Base-by-base conservation (phyloP, 139 green algal species). In the Coelastrella sp. region DNA sequence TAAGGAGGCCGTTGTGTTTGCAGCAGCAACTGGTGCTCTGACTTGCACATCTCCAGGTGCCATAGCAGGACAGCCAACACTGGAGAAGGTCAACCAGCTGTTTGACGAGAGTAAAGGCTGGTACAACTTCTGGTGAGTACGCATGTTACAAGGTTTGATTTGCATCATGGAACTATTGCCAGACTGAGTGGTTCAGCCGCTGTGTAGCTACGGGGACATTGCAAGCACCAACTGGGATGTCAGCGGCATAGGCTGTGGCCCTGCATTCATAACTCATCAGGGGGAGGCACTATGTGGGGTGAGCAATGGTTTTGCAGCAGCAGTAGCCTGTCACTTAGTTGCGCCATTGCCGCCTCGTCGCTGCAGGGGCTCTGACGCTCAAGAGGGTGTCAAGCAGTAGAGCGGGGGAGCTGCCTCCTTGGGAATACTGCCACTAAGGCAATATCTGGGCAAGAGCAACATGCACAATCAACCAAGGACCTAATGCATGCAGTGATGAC, bases 61-160 rank as follows among this genome's bases (percentile, higher is more conserved):
- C 57, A 98, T 99, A 59, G 95, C 90, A 24, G 92, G 91, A 6
- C 97, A 98, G 93, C 97, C 97, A 0, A 93, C 90, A 6, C 85
- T 93, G 57, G 78, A 95, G 14, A 89, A 97, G 80, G 95, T 94
- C 6, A 49, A 95, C 80, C 60, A 89, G 20, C 89, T 97, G 90
- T 93, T 95, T 59, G 82, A 90, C 0, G 82, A 91, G 8, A 92
- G 79, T 78, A 92, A 92, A 82, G 61, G 81, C 24, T 93, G 92
- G 91, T 91, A 92, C 83, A 93, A 93, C 91, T 95, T 93, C 87
- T 94, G 91, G 91, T 93, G 82, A 85, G 74, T 12, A 20, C 35
- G 3, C 35, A 49, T 49, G 35, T 49, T 3, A 3, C 3, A 49
- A 19, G 0, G 7, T 19, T 66, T 81, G 25, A 6, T 9, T 35